Base-by-base conservation (phyloP, 1,284 basidiomycete species). In the Leccinum fuscescens region DNA sequence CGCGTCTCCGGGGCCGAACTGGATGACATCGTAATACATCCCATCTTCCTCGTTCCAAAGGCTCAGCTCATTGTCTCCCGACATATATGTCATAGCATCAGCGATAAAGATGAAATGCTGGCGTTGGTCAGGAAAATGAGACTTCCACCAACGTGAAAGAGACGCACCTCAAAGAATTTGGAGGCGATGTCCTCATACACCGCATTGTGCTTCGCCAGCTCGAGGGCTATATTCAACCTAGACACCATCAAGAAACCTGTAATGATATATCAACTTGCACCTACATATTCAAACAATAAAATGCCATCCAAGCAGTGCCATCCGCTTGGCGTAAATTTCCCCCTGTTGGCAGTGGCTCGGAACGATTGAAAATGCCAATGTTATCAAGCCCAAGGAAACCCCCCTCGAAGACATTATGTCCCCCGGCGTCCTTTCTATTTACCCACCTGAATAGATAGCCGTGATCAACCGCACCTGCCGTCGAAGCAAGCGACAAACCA, bases 161-260 rank as follows among this genome's bases (percentile, higher is more conserved):
- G 3, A 70, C 77, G 58, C 69, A 92, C 90, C 86, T 93, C 94
- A 64, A 96, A 96, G 76, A 96, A 96, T 74, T 99, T 98, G 62
- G 94, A 97, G n/a, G 96, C 96, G 65, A 99, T 99, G 74, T 99
- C 96, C 78, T 99, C 96, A 74, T 99, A 99, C 2, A 94, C 94
- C 3, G 90, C 82, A 73, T 99, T 99, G 77, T 98, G 95, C 79
- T 98, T 98, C 56, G 96, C 96, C 39, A 99, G 81, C 76, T 99
- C 96, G 54, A 99, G 85, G 1, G 96, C 95, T 76, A 99, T 98
- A 76, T 92, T 96, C 73, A 99, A 79, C 92, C 92, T 94, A 29
- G 20, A 35, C 49, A 48, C 51, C 8, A 33, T 64, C 57, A 60
- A 54, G 20, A 51, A 59, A 57, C 8, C 39, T 20, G 11, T 33